These are phyloP conservation scores for Phaseolus lunatus DNA, from an alignment of 306 rosid genomes.

Conservation along the genomic window DNA sequence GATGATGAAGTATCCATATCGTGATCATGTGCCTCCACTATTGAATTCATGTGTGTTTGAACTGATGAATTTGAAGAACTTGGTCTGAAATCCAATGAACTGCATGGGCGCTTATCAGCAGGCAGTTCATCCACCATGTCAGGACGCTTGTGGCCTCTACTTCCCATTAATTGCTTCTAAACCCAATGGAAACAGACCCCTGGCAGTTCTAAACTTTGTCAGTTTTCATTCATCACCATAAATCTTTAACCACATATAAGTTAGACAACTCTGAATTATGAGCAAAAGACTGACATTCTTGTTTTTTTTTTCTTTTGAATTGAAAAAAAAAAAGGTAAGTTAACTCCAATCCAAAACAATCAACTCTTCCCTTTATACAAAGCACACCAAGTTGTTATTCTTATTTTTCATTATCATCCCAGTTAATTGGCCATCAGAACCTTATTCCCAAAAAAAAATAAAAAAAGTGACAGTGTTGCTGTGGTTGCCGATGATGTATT, in stretches of 20 bases:
- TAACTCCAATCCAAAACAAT: slow-evolving; percentile 42
- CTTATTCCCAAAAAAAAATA: slow-evolving; percentile 1
- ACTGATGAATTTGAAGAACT: slow-evolving; percentile 79
- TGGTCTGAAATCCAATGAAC: slow-evolving; percentile 85
- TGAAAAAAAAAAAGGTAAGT: slow-evolving; percentile 26
- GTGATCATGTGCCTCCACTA: slow-evolving; percentile 66
- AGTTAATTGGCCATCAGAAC: slow-evolving; percentile 31
- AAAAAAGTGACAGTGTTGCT: slow-evolving; percentile 10
- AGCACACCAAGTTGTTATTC: slow-evolving; percentile 25
- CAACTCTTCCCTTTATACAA: slow-evolving; percentile 11
- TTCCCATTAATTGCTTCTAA: slow-evolving; percentile 66
- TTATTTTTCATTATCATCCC: slow-evolving; percentile 38
- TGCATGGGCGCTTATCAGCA: slow-evolving; percentile 90
- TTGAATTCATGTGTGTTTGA: slow-evolving; percentile 62
- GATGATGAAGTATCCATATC: slow-evolving; percentile 95
- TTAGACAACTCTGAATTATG: slow-evolving; percentile 14
- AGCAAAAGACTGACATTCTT: slow-evolving; percentile 9
- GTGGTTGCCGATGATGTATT: slow-evolving; percentile 30
- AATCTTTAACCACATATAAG: slow-evolving; percentile 20
- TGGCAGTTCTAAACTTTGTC: slow-evolving; percentile 47
- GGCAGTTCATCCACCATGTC: slow-evolving; percentile 86
- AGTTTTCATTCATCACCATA: slow-evolving; percentile 39
- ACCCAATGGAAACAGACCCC: slow-evolving; percentile 49
- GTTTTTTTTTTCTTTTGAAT: background rate
- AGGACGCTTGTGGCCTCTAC: slow-evolving; percentile 88